A percentile compares a stretch with the other conserved stretches of the same genome.
Conservation (phyloP, 768 basidiomycete genomes). For the Russula lepida region DNA sequence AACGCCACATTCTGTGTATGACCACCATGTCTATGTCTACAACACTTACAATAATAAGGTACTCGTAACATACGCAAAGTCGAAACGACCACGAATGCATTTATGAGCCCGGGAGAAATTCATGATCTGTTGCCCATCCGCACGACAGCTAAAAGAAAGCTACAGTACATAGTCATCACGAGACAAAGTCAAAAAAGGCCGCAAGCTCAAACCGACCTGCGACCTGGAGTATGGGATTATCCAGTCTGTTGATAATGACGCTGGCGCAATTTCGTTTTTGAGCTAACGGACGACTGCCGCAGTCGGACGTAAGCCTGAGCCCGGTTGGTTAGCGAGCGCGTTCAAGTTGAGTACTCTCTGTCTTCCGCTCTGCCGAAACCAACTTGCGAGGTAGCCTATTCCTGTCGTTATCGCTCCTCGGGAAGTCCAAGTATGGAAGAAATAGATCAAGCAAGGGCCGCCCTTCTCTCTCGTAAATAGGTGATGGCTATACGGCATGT, state of each 20-base stretch:
- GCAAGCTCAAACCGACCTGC: neutral
- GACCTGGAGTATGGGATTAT: neutral
- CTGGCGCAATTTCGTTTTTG: constrained; percentile 18
- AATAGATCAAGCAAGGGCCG: constrained; percentile 36
- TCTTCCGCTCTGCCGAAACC: constrained; percentile 78
- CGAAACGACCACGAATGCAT: neutral
- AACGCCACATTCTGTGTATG: neutral
- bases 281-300: constrained; percentile 23
- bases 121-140: neutral
- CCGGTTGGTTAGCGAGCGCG: constrained; percentile 30
- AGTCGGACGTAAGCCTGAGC: constrained; percentile 14
- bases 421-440: constrained; percentile 47
- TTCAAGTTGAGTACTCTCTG: constrained; percentile 51
- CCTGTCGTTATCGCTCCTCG: constrained; percentile 57
- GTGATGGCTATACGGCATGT: too few species aligned
- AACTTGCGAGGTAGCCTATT: constrained; percentile 56
- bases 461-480: constrained; percentile 22
- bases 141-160: neutral
- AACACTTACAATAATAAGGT: too few species aligned
- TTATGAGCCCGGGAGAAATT: neutral
- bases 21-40: too few species aligned
- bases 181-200: neutral
- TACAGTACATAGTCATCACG: neutral
- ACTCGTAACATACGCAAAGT: neutral
- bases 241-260: constrained; percentile 12